Evolutionary conservation across 768 basidiomycete genomes (phyloP).

Genomic region (Auriscalpium microsporum): DNA sequence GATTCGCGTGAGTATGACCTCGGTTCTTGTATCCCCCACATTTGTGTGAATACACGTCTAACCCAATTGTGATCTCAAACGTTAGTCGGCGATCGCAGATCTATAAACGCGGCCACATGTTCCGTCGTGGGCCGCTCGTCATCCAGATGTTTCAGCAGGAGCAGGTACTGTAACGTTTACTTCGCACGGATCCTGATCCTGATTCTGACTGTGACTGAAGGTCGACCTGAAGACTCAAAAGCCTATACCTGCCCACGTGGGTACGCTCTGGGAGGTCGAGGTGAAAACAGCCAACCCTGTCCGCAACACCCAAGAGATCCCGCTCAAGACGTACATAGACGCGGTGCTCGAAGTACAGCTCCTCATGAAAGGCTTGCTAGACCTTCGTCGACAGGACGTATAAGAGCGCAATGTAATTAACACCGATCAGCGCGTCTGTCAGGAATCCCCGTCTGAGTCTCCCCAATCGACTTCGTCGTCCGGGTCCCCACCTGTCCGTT

Average conservation of each 20-base stretch:
- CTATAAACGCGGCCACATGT: slow-evolving; percentile 75
- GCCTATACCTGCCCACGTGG: slow-evolving; percentile 68
- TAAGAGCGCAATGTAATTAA: slow-evolving; percentile 20
- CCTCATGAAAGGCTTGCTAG: slow-evolving; percentile 77
- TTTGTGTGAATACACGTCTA: background rate
- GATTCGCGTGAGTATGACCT: slow-evolving; percentile 49
- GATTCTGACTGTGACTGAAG: slow-evolving; percentile 27
- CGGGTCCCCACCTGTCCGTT: slow-evolving; percentile 20
- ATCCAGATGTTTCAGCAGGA: slow-evolving; percentile 86
- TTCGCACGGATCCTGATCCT: background rate
- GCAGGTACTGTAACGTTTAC: slow-evolving; percentile 46
- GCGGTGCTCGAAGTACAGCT: slow-evolving; percentile 74
- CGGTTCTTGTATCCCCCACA: background rate
- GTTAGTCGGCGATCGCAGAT: slow-evolving; percentile 57
- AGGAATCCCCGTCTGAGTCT: slow-evolving; percentile 28
- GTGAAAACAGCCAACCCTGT: slow-evolving; percentile 77
- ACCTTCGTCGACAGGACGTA: slow-evolving; percentile 66
- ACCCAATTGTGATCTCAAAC: slow-evolving; percentile 12
- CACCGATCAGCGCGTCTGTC: background rate
- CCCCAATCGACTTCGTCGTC: slow-evolving; percentile 50
- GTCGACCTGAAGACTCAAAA: slow-evolving; percentile 68
- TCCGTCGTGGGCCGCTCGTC: slow-evolving; percentile 58
- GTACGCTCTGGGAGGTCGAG: slow-evolving; percentile 83
- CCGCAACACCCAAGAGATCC: slow-evolving; percentile 69
- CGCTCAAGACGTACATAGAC: slow-evolving; percentile 60